Conservation (phyloP, 495 filamentous ascomycete genomes). For the Hypoxylon perforatum region DNA sequence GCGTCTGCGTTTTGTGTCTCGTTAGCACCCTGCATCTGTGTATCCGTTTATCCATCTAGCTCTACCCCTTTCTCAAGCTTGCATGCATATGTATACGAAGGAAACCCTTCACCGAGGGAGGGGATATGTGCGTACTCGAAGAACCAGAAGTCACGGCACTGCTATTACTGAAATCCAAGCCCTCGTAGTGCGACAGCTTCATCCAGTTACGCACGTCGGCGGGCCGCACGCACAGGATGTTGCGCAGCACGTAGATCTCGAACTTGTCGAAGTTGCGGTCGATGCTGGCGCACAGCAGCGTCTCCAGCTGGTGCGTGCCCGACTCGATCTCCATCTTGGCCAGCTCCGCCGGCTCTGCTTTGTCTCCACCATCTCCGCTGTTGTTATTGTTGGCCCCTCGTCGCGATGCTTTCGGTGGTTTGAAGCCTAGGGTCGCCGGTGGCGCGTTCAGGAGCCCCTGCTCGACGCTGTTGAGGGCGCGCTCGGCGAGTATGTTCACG, state of each 20-base stretch:
- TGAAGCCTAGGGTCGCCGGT: constrained; percentile 81
- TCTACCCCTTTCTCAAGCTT: no score
- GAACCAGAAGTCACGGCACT: constrained; percentile 5
- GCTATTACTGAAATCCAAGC: constrained; percentile 51
- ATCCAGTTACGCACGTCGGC: constrained; percentile 80
- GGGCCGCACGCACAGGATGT: constrained; percentile 79
- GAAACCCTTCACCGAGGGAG: no score
- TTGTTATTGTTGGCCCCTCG: constrained; percentile 21
- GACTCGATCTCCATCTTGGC: constrained; percentile 85
- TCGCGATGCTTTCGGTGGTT: constrained; percentile 44
- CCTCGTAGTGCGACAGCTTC: constrained; percentile 84
- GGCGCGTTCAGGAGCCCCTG: constrained; percentile 76
- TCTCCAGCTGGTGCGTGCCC: constrained; percentile 92
- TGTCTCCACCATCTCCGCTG: constrained; percentile 45
- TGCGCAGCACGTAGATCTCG: constrained; percentile 90
- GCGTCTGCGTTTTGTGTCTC: constrained; percentile 47
- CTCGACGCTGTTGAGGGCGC: constrained; percentile 85
- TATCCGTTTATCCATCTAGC: no score
- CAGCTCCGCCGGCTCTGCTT: constrained; percentile 63
- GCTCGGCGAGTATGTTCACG: constrained; percentile 88
- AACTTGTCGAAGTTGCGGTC: constrained; percentile 98
- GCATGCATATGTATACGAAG: no score
- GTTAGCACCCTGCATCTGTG: background rate
- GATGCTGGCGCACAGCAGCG: constrained; percentile 90
- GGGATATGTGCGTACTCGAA: constrained; percentile 6